Conservation (phyloP, 495 filamentous ascomycete genomes). For the Polyplosphaeria fusca region DNA sequence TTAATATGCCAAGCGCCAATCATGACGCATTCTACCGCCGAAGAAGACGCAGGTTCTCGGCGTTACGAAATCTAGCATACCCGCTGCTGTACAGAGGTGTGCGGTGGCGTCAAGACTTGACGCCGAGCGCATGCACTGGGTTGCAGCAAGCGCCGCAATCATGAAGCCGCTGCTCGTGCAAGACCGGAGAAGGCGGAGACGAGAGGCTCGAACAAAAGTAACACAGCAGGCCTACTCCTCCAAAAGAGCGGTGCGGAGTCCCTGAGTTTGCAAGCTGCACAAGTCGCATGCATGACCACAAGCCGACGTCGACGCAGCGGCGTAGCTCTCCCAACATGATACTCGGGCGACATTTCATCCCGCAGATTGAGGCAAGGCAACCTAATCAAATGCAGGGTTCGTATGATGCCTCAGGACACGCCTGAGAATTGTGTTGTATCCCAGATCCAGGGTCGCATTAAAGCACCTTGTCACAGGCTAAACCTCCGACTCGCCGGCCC, state of each 20-base stretch:
- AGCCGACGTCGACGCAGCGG: too few relatives aligned
- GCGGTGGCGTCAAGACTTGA: not conserved
- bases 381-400: not conserved
- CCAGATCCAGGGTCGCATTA: slow-evolving; percentile 9
- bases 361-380: slow-evolving; percentile 4
- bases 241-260: too few relatives aligned
- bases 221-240: too few relatives aligned
- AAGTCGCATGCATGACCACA: too few relatives aligned
- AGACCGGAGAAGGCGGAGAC: too few relatives aligned
- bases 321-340: too few relatives aligned
- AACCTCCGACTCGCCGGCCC: slow-evolving; percentile 14
- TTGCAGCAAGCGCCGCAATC: too few relatives aligned
- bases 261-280: too few relatives aligned
- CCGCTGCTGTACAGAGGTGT: not conserved
- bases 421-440: not conserved
- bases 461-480: slow-evolving; percentile 22
- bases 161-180: too few relatives aligned
- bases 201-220: too few relatives aligned
- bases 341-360: too few relatives aligned
- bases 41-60: slow-evolving; percentile 4
- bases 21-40: slow-evolving; percentile 1
- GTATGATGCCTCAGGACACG: not conserved
- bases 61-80: slow-evolving; percentile 17
- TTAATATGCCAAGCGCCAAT: slow-evolving; percentile 14
- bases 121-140: not conserved